phyloP scores from a whole-genome alignment of 2,329 filamentous ascomycete genomes.

The Cadophora sp. region DNA sequence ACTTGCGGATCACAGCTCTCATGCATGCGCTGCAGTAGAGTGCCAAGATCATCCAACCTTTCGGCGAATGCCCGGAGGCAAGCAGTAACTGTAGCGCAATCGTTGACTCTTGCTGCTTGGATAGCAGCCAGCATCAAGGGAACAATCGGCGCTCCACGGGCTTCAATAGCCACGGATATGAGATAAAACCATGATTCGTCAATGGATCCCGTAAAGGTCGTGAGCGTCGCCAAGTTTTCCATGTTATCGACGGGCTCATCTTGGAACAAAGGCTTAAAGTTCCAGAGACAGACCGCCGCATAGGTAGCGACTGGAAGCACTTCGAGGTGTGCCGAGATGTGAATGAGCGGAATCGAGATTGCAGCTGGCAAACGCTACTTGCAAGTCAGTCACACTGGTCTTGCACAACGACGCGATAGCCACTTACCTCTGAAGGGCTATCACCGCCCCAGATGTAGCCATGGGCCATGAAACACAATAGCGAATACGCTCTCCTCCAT shows the following conservation, averaged over 20 bases:
- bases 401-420: neutral
- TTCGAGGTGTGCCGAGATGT: constrained; percentile 79
- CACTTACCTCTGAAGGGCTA: constrained; percentile 71
- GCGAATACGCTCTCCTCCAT: constrained; percentile 91
- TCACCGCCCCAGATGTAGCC: constrained; percentile 97
- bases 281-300: constrained; percentile 91
- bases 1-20: constrained; percentile 93
- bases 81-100: constrained; percentile 74
- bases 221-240: constrained; percentile 85
- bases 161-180: constrained; percentile 93
- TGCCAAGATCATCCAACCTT: constrained; percentile 82
- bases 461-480: constrained; percentile 91
- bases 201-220: constrained; percentile 90
- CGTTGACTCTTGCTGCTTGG: constrained; percentile 73
- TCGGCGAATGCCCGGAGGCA: constrained; percentile 86
- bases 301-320: constrained; percentile 94
- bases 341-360: constrained; percentile 82
- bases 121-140: constrained; percentile 90
- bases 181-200: constrained; percentile 99
- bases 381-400: constrained; percentile 28
- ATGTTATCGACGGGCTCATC: constrained; percentile 83
- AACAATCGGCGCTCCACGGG: constrained; percentile 84
- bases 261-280: constrained; percentile 90
- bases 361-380: constrained; percentile 71
- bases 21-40: constrained; percentile 86